Evolutionary conservation across 2,329 filamentous ascomycete species (phyloP), one percentile per base, ranked within the genome.

Genomic region (Lachnellula hyalina): DNA sequence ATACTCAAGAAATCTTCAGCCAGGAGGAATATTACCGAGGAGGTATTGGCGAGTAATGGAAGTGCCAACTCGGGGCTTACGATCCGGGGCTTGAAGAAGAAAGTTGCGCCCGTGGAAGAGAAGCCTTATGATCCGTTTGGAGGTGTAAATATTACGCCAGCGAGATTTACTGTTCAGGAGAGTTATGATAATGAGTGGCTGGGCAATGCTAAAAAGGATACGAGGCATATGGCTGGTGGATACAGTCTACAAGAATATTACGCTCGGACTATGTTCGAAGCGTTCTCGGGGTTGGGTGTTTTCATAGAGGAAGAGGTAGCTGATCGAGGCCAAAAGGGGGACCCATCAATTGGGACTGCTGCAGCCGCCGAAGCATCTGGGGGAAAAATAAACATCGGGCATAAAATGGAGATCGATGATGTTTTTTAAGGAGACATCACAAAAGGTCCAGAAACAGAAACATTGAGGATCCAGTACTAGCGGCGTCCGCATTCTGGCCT

Each of bases 51-150:
- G 53, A 56, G 25, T 14, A 61, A 58, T 55, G 58, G 49, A 2
- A 60, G 46, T 28, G 52, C 53, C 1, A 53, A 61, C 12, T 41
- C 57, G 5, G 65, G 73, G 12, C 72, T 86, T 34, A 83, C 86
- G 2, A 92, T 96, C 71, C 87, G 89, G 63, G 93, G 93, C 1
- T 79, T 96, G 55, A 90, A 89, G 72, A 85, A 80, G 65, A 77
- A 72, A 63, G 75, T 79, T 54, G 77, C 78, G 2, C 79, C 82
- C 1, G 80, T 81, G 36, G 81, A 81, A 5, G 84, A 90, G 64
- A 84, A 85, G 55, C 86, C 90, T 0, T 96, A 96, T 73, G 91
- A 96, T 74, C 88, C 93, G 0, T 96, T 94, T 68, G 90, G 84
- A 40, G 94, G 90, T 0, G 74, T 92, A 58, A 73, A 81, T 47